These are phyloP conservation scores for Ceratonia siliqua DNA, from an alignment of 306 rosid genomes.

Conservation along the genomic window DNA sequence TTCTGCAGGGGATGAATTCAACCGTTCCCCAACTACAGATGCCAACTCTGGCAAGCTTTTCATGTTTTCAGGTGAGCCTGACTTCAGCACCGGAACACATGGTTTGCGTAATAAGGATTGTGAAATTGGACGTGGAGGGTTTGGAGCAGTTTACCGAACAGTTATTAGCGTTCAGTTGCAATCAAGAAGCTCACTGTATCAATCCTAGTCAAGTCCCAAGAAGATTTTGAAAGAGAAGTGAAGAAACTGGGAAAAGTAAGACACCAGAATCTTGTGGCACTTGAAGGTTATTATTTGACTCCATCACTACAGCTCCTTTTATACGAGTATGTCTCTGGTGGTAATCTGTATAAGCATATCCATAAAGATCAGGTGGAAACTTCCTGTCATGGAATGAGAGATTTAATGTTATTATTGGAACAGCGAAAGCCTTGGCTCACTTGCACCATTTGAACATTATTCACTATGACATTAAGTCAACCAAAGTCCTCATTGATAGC, in stretches of 20 bases:
- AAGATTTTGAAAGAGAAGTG: slow-evolving; percentile 93
- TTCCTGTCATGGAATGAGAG: slow-evolving; percentile 92
- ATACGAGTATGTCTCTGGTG: slow-evolving; percentile 78
- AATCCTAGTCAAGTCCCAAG: slow-evolving; percentile 96
- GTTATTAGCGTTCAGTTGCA: slow-evolving; percentile 88
- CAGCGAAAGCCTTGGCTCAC: slow-evolving; percentile 91
- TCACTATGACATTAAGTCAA: slow-evolving; percentile 93
- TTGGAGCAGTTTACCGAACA: slow-evolving; percentile 88
- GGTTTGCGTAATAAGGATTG: slow-evolving; percentile 97
- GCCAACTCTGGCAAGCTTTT: slow-evolving; percentile 97
- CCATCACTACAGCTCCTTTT: slow-evolving; percentile 95
- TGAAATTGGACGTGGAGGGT: slow-evolving; percentile 99
- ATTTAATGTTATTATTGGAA: slow-evolving; percentile 83
- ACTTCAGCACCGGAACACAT: slow-evolving; percentile 92
- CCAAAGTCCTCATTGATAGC: slow-evolving; percentile 80
- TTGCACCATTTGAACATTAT: slow-evolving; percentile 81
- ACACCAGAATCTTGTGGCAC: slow-evolving; percentile 85
- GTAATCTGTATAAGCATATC: slow-evolving; percentile 89
- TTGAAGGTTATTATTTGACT: slow-evolving; percentile 99
- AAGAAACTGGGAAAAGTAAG: slow-evolving; percentile 86
- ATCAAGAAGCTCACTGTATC: slow-evolving; percentile 98
- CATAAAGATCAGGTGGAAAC: slow-evolving; percentile 83
- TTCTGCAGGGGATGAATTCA: slow-evolving; percentile 88
- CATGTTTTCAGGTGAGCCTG: slow-evolving; percentile 98
- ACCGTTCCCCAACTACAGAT: slow-evolving; percentile 87